phyloP scores from a whole-genome alignment of 1,284 basidiomycete genomes.

The Malassezia japonica region DNA sequence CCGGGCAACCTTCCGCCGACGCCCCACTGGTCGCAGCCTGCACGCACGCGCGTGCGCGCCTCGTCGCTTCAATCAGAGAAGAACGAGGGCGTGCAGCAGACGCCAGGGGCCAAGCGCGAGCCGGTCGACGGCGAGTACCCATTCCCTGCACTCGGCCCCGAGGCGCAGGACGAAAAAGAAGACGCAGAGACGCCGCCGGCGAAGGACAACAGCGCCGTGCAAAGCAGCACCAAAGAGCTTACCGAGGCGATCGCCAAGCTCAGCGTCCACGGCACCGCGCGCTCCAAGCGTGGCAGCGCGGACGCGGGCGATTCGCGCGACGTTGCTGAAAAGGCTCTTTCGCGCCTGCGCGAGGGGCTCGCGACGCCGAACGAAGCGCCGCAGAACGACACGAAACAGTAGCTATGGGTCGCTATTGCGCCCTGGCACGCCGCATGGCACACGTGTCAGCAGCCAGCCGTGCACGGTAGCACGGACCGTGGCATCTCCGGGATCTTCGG shows the following conservation, averaged over 20 bases:
- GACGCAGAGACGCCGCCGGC: neutral
- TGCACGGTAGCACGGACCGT: constrained; percentile 31
- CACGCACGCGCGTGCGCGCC: constrained; percentile 3
- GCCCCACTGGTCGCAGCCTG: constrained; percentile 34
- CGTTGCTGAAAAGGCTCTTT: constrained; percentile 22
- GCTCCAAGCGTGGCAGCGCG: constrained; percentile 14
- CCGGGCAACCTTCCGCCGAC: constrained; percentile 22
- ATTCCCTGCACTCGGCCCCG: neutral
- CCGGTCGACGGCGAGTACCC: neutral
- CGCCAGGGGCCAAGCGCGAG: neutral
- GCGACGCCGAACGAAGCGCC: constrained; percentile 5
- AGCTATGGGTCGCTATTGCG: no score
- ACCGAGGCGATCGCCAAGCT: constrained; percentile 31
- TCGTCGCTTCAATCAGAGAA: no score
- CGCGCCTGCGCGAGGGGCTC: constrained; percentile 18
- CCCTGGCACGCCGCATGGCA: neutral
- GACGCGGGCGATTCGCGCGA: constrained; percentile 20
- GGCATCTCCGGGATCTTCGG: constrained; percentile 33
- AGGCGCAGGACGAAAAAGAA: no score
- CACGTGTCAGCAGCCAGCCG: constrained; percentile 14
- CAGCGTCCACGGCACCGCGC: constrained; percentile 28
- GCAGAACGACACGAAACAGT: no score
- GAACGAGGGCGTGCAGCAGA: neutral
- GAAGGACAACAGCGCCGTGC: neutral
- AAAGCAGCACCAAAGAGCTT: constrained; percentile 23